Conservation (phyloP, 2,329 filamentous ascomycete genomes). For the Cordyceps sp. region DNA sequence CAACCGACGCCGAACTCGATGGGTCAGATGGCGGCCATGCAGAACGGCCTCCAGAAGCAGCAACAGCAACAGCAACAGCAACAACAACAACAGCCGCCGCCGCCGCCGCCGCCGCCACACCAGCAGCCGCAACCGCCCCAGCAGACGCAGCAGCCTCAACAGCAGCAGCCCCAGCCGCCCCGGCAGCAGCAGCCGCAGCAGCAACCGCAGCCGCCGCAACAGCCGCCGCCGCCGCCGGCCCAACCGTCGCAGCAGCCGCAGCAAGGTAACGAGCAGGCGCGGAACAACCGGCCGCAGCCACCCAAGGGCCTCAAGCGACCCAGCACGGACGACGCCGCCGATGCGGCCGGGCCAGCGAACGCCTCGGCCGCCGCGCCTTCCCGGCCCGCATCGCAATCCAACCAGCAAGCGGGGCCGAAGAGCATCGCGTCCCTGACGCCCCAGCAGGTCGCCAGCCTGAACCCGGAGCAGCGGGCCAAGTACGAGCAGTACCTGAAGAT, state of each 20-base stretch:
- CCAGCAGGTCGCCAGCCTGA: conserved; percentile 21
- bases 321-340: conserved; percentile 26
- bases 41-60: conserved; percentile 13
- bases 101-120: too few species aligned
- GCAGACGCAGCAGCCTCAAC: too few species aligned
- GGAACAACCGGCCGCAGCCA: conserved; percentile 9
- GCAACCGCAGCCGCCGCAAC: too few species aligned
- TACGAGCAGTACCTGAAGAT: conserved; percentile 21
- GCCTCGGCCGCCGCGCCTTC: conserved; percentile 3
- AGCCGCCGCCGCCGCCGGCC: too few species aligned
- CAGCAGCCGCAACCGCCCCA: too few species aligned
- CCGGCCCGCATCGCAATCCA: conserved; percentile 10
- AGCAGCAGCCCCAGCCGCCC: too few species aligned
- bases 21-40: conserved; percentile 20
- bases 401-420: conserved; percentile 8
- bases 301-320: conserved; percentile 33
- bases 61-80: background rate
- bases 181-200: too few species aligned
- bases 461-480: conserved; percentile 26
- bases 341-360: conserved; percentile 9
- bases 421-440: conserved; percentile 9
- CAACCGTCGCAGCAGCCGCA: conserved; percentile 1
- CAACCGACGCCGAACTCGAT: conserved; percentile 23
- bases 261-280: conserved; percentile 10
- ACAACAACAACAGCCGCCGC: too few species aligned